Base-by-base conservation (phyloP, 2,329 filamentous ascomycete species). In the Magnaporthiopsis rhizophila region DNA sequence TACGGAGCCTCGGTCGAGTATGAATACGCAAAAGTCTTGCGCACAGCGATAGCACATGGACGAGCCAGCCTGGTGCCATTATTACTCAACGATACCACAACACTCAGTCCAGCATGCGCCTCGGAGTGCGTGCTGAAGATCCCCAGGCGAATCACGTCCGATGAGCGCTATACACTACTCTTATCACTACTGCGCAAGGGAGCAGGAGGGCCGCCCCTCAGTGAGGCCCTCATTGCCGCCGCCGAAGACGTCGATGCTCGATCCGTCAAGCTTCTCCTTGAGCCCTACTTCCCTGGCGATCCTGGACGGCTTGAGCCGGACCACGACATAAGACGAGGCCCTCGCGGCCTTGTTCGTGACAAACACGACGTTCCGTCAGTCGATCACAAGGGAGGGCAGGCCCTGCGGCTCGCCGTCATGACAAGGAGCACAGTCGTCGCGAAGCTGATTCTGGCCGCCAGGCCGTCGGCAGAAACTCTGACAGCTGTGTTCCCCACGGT, bases 1-100 rank as follows among this genome's bases (percentile, higher is more conserved):
- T 80, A 85, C 64, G 82, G 83, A 9, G 82, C 82, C 0, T 84
- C 83, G 0, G 75, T 85, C 36, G 83, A 85, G 67, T 82, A 81
- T 65, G 78, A 84, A 56, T 78, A 83, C 61, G 83, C 79, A 0
- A 72, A 75, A 8, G 79, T 79, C 1, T 65, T 86, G 4, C 80
- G 80, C n/a, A 76, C 74, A 30, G 80, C 82, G 3, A 78, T 86
- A 1, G 72, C 76, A 0, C 75, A 73, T 24, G 79, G 80, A 0
- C 79, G 83, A 24, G 68, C 79, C 5, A 78, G 78, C 36, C 72
- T 86, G 0, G 78, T 82, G 0, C 74, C 77, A 28, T 74, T 81
- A 2, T 72, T 87, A 28, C 71, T 87, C 0, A 75, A 69, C 45
- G 79, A 80, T 7, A 74, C 70, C n/a, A 76, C 79, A 0, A 71